phyloP scores from a whole-genome alignment of 441 rosid species.

The Croton setiger region DNA sequence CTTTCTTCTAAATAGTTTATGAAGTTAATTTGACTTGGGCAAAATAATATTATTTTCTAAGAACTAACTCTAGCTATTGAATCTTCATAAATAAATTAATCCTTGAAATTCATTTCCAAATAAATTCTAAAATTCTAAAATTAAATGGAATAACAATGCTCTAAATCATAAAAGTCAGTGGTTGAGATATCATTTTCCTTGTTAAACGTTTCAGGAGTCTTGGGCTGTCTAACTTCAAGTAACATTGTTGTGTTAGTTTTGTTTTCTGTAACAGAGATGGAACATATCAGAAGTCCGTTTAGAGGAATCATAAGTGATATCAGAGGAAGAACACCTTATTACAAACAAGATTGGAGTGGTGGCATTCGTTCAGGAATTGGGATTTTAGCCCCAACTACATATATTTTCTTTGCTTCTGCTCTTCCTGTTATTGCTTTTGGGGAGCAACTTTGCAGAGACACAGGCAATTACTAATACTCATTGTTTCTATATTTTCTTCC shows the following conservation, averaged over 20 bases:
- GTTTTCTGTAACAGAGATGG: conserved; percentile 32
- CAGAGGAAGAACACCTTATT: conserved; percentile 36
- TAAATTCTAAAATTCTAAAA: too few relatives aligned
- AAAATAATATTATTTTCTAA: too few relatives aligned
- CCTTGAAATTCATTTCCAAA: too few relatives aligned
- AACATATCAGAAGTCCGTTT: conserved; percentile 37
- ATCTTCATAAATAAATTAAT: too few relatives aligned
- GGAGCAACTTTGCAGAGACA: conserved; percentile 54
- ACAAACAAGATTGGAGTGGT: conserved; percentile 41
- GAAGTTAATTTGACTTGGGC: too few relatives aligned
- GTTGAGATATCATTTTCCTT: too few relatives aligned
- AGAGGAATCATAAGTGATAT: conserved; percentile 39
- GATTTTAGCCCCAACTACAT: conserved; percentile 56
- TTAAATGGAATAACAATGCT: too few relatives aligned
- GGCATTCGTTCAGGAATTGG: conserved; percentile 40
- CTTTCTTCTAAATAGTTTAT: too few relatives aligned
- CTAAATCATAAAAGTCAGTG: too few relatives aligned
- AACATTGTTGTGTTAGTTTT: background rate
- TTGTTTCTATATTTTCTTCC: background rate
- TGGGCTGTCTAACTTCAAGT: background rate
- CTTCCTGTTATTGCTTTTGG: conserved; percentile 65
- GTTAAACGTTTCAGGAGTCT: too few relatives aligned
- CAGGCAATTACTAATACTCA: conserved; percentile 24
- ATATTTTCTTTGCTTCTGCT: conserved; percentile 57
- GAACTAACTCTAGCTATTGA: too few relatives aligned